Conservation (phyloP, 2,329 filamentous ascomycete species). For the Teratosphaeria zuluensis region DNA sequence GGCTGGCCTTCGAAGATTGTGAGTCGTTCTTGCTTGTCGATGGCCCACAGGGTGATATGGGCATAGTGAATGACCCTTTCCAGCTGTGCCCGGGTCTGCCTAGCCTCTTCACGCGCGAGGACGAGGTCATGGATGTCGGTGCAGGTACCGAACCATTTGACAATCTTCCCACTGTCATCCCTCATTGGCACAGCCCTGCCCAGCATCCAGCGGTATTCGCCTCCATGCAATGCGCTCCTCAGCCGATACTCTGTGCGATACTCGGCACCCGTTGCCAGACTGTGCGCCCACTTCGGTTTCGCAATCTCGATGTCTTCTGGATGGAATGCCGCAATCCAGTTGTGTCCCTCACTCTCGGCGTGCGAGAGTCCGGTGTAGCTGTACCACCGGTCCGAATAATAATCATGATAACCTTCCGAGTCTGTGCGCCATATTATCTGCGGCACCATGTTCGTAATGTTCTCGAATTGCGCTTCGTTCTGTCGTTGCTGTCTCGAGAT, state of each 20-base stretch:
- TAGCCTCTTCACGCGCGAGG: constrained; percentile 55
- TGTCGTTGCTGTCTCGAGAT: constrained; percentile 60
- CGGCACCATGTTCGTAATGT: constrained; percentile 58
- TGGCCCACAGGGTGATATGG: constrained; percentile 65
- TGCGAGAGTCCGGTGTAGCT: constrained; percentile 61
- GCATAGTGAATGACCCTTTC: constrained; percentile 65
- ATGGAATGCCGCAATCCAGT: constrained; percentile 58
- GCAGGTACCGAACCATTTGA: constrained; percentile 74
- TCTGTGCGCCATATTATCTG: constrained; percentile 59
- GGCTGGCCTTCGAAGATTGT: constrained; percentile 59
- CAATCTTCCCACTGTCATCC: constrained; percentile 57
- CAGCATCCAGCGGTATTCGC: constrained; percentile 71
- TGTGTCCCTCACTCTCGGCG: constrained; percentile 52
- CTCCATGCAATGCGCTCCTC: constrained; percentile 44
- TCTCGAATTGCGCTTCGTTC: constrained; percentile 64
- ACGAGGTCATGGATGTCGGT: constrained; percentile 72
- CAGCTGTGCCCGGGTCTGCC: constrained; percentile 59
- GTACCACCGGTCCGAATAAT: constrained; percentile 70
- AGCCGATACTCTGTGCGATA: constrained; percentile 65
- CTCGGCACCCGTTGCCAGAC: constrained; percentile 55
- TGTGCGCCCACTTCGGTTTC: constrained; percentile 49
- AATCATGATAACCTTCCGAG: constrained; percentile 57
- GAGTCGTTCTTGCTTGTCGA: constrained; percentile 52
- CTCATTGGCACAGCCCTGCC: constrained; percentile 57
- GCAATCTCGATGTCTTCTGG: constrained; percentile 57